These are phyloP conservation scores for Noccaea caerulescens DNA, from an alignment of 345 rosid species.

Conservation along the genomic window DNA sequence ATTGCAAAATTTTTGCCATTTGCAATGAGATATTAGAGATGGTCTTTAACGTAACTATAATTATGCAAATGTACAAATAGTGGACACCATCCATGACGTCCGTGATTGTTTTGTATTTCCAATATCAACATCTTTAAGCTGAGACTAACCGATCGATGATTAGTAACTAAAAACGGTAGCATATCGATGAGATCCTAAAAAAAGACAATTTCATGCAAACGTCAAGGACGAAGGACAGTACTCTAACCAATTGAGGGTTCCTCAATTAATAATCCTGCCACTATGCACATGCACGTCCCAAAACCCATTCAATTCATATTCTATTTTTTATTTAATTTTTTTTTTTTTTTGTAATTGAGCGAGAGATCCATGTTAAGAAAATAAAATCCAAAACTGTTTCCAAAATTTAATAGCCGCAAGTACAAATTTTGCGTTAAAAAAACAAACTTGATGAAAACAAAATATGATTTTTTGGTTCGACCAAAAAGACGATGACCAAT, in stretches of 20 bases:
- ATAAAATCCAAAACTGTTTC: background rate
- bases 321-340: background rate
- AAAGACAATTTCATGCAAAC: conserved; percentile 29
- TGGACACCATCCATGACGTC: background rate
- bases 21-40: too few species aligned
- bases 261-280: conserved; percentile 38
- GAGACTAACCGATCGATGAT: conserved; percentile 28
- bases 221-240: conserved; percentile 37
- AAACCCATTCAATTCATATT: conserved; percentile 5
- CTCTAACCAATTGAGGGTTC: conserved; percentile 30
- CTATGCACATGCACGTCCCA: conserved; percentile 35
- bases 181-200: conserved; percentile 19
- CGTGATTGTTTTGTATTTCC: background rate
- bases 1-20: too few species aligned
- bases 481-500: background rate
- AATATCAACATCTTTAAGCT: background rate
- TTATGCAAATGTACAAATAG: background rate
- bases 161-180: conserved; percentile 23
- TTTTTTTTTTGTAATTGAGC: background rate
- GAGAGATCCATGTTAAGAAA: background rate
- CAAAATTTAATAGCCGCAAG: background rate
- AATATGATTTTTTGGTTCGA: background rate
- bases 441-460: background rate
- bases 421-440: background rate
- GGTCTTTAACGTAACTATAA: background rate